Evolutionary conservation across 2,329 filamentous ascomycete species (phyloP).

Genomic region (Phaeosphaeria sp.): DNA sequence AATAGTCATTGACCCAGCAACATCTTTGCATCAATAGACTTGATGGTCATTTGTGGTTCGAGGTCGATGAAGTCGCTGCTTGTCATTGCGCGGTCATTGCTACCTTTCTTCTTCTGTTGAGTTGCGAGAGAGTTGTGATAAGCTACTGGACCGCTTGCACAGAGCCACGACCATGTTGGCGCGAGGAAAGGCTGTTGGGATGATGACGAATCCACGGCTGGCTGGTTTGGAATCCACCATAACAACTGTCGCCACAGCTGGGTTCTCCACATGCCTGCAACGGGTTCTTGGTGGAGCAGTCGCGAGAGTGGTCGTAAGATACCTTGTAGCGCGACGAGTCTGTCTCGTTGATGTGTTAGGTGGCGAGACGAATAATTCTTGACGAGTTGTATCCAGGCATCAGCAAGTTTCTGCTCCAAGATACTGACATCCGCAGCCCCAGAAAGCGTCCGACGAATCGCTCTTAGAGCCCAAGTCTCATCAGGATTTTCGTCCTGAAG

Average conservation of each 20-base stretch:
- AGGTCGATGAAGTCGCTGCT: conserved; percentile 7
- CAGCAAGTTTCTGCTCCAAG: conserved; percentile 1
- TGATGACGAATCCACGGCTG: not conserved
- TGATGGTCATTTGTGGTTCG: not conserved
- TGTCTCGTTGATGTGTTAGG: conserved; percentile 9
- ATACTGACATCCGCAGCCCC: not conserved
- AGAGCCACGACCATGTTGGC: conserved; percentile 17
- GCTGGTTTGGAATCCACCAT: conserved; percentile 5
- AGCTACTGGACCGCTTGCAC: not conserved
- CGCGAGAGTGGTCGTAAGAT: conserved; percentile 2
- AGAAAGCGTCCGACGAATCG: conserved; percentile 9
- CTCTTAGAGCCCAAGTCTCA: conserved; percentile 14
- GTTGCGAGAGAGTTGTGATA: conserved; percentile 9
- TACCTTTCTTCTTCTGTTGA: not conserved
- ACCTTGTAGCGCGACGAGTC: conserved; percentile 14
- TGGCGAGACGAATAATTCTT: conserved; percentile 10
- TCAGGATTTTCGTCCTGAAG: conserved; percentile 7
- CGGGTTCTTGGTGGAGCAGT: conserved; percentile 1
- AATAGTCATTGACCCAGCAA: conserved; percentile 4
- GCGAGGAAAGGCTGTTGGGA: not conserved
- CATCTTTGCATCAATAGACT: not conserved
- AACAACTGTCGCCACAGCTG: conserved; percentile 10
- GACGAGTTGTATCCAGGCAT: conserved; percentile 11
- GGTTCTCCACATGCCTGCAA: conserved; percentile 13
- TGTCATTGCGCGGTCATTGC: not conserved